These are phyloP conservation scores for Dothistroma septosporum DNA, from an alignment of 2,329 filamentous ascomycete species.

Conservation along the genomic window DNA sequence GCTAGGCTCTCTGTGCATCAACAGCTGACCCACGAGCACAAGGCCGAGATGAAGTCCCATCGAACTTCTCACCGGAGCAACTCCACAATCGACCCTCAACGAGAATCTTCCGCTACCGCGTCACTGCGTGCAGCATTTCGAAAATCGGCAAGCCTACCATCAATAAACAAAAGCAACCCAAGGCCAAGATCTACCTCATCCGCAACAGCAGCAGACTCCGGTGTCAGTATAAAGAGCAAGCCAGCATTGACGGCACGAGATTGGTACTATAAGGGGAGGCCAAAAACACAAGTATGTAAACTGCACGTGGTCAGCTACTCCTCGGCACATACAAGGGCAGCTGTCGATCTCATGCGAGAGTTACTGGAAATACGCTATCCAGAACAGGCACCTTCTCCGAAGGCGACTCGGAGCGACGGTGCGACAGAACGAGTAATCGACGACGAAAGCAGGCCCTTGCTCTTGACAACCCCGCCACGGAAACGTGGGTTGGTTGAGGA, in stretches of 20 bases:
- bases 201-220: background rate
- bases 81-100: background rate
- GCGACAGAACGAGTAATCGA: background rate
- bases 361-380: constrained; percentile 24
- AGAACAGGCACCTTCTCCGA: background rate
- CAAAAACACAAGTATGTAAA: constrained; percentile 16
- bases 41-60: background rate
- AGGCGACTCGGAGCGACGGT: background rate
- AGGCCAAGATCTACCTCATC: background rate
- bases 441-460: background rate
- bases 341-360: constrained; percentile 21
- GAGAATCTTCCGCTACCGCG: background rate
- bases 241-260: background rate
- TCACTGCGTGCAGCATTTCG: background rate
- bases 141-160: background rate
- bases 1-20: background rate
- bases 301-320: constrained; percentile 19
- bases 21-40: background rate
- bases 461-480: background rate
- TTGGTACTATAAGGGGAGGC: constrained; percentile 17
- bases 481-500: background rate
- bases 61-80: background rate
- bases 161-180: background rate
- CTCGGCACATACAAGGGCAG: constrained; percentile 24
- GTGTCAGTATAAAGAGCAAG: constrained; percentile 8